Percentiles rank a stretch among this genome's conserved stretches.
These are phyloP conservation scores for Russula virescens DNA, from an alignment of 768 basidiomycete genomes.

Conservation along the genomic window DNA sequence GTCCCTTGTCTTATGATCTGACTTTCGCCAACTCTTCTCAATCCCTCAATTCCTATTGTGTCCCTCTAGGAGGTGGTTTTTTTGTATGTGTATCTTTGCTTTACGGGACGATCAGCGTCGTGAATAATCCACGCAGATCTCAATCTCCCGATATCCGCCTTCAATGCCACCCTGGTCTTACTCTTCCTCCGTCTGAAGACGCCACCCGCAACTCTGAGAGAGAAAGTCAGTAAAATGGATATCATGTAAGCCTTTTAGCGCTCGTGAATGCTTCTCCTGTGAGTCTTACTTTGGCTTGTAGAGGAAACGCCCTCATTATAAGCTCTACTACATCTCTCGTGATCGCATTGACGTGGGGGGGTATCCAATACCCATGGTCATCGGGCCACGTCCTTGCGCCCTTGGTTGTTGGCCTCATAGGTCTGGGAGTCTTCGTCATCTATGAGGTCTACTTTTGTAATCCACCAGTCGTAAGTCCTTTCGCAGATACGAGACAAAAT, in stretches of 20 bases:
- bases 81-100: conserved; percentile 19
- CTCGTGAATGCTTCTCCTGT: background rate
- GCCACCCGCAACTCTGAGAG: conserved; percentile 30
- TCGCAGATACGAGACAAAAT: too few species aligned
- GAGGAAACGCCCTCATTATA: conserved; percentile 35
- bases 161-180: conserved; percentile 29
- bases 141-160: conserved; percentile 35
- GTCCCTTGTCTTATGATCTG: background rate
- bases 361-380: conserved; percentile 38
- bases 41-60: background rate
- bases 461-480: conserved; percentile 33
- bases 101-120: background rate
- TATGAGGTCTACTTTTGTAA: conserved; percentile 35
- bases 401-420: conserved; percentile 36
- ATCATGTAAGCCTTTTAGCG: conserved; percentile 31
- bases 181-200: conserved; percentile 33
- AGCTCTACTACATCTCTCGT: conserved; percentile 28
- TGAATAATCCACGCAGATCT: conserved; percentile 27
- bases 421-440: conserved; percentile 34
- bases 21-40: background rate
- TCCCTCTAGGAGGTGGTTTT: conserved; percentile 22
- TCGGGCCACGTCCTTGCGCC: conserved; percentile 39
- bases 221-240: conserved; percentile 36
- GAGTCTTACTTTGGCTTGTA: conserved; percentile 18
- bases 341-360: conserved; percentile 40